Evolutionary conservation across 164 flowering plant species (phyloP).

Genomic region (Nelumbo lutea): DNA sequence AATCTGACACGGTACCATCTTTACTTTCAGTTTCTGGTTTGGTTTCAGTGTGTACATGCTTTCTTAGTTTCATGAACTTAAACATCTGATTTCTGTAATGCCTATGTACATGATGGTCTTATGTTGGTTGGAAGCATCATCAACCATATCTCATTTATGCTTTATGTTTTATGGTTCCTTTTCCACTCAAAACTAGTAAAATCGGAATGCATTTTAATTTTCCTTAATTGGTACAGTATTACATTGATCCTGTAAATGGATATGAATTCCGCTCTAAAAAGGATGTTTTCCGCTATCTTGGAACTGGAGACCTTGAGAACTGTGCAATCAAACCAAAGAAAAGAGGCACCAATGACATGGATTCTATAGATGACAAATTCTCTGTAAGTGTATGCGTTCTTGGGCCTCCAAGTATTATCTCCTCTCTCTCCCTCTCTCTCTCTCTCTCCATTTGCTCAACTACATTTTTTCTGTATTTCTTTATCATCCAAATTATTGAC

Average conservation of each 20-base stretch:
- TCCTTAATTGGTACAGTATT: constrained; percentile 40
- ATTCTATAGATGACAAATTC: constrained; percentile 14
- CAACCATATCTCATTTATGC: background rate
- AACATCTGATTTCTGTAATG: background rate
- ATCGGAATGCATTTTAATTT: background rate
- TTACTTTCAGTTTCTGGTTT: constrained; percentile 1
- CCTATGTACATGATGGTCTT: background rate
- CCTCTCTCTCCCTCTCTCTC: too few species aligned
- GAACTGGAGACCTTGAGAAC: constrained; percentile 33
- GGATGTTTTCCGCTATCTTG: constrained; percentile 50
- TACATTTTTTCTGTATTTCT: background rate
- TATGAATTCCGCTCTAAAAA: constrained; percentile 53
- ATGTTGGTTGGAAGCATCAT: background rate
- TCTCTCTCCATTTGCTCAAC: too few species aligned
- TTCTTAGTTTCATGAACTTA: background rate
- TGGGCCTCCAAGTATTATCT: background rate
- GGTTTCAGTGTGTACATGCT: background rate
- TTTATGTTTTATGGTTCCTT: background rate
- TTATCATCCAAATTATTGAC: background rate
- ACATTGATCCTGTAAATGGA: constrained; percentile 60
- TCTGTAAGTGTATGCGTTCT: constrained; percentile 32
- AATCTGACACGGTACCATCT: constrained; percentile 39
- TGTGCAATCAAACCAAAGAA: constrained; percentile 28
- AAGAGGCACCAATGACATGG: constrained; percentile 8
- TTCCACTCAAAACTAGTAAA: background rate